Base-by-base conservation (phyloP, 208 protist species). In the Crithidia fasciculata region DNA sequence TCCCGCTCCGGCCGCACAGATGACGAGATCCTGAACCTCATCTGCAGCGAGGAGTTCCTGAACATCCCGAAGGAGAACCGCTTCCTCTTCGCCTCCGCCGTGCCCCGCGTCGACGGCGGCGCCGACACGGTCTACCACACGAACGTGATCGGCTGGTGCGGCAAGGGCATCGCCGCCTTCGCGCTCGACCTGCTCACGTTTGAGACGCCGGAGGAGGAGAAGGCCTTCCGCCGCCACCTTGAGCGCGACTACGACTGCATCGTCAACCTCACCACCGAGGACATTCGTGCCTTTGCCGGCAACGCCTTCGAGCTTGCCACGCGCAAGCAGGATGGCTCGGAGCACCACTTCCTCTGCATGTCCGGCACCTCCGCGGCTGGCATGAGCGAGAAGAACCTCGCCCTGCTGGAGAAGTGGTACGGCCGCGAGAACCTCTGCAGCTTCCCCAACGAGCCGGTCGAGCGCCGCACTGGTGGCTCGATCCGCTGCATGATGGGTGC, bases 61-160 rank as follows among this genome's bases (percentile, higher is more conserved):
- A 86, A 91, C 77, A 95, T 95, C 71, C 90, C 90, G n/a, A 63
- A 71, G 53, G 71, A 88, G 69, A 90, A 89, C 62, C 87, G 90
- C 43, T 95, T 95, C 59, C 56, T 92, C 66, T 90, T 90, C 74
- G 62, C 69, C 56, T 72, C 80, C 18, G 81, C 81, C 37, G 69
- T 78, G 41, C 81, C 81, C 5, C 77, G 81, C 68, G 69, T 56
- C 13, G 70, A 61, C 9, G 81, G 81, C 52, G 77, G 77, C 50
- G 73, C 73, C 66, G 78, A 86, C 71, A 47, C 72, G 8, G 65
- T 86, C 40, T 83, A 87, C 82, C 88, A 93, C 80, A 95, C 91
- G 43, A 93, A 88, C 78, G 84, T 95, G 49, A 70, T 88, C 52
- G 91, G 91, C 15, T 95, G 91, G 91, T 88, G 82, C 70, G 91